phyloP scores from a whole-genome alignment of 176 grass and related monocot genomes.

The Phoenix dactylifera region DNA sequence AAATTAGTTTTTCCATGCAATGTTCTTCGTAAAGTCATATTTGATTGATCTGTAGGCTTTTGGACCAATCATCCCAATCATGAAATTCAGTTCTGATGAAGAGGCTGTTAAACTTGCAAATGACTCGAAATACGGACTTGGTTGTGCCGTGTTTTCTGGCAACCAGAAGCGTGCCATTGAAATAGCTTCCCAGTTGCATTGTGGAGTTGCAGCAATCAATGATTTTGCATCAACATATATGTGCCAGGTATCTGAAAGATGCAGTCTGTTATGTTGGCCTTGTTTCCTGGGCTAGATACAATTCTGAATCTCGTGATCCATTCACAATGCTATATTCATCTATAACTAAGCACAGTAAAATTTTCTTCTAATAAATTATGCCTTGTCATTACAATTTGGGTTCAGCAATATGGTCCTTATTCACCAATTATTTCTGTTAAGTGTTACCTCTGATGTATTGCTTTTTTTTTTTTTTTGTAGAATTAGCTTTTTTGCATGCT shows the following conservation, averaged over 20 bases:
- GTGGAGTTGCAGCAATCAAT: constrained; percentile 86
- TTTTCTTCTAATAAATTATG: too few species aligned
- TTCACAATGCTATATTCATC: too few species aligned
- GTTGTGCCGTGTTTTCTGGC: constrained; percentile 90
- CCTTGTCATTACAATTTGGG: too few species aligned
- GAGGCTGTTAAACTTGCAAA: constrained; percentile 83
- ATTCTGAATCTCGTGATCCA: too few species aligned
- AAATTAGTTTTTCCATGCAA: background rate
- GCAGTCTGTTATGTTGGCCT: background rate
- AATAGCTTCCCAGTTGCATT: constrained; percentile 86
- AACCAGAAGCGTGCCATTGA: constrained; percentile 70
- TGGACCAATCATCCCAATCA: constrained; percentile 90
- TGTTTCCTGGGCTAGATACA: too few species aligned
- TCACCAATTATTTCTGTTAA: too few species aligned
- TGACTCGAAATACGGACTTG: constrained; percentile 91
- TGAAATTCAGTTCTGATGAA: constrained; percentile 87
- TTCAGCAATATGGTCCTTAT: too few species aligned
- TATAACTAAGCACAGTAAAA: too few species aligned
- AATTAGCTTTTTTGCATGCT: too few species aligned
- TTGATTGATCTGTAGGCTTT: constrained; percentile 44
- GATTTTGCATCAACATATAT: constrained; percentile 98
- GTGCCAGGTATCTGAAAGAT: constrained; percentile 64
- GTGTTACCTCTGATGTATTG: too few species aligned
- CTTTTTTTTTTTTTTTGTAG: too few species aligned
- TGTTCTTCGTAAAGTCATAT: too few species aligned